Evolutionary conservation across 2,329 filamentous ascomycete species (phyloP).

Genomic region (Westerdykella ornata): DNA sequence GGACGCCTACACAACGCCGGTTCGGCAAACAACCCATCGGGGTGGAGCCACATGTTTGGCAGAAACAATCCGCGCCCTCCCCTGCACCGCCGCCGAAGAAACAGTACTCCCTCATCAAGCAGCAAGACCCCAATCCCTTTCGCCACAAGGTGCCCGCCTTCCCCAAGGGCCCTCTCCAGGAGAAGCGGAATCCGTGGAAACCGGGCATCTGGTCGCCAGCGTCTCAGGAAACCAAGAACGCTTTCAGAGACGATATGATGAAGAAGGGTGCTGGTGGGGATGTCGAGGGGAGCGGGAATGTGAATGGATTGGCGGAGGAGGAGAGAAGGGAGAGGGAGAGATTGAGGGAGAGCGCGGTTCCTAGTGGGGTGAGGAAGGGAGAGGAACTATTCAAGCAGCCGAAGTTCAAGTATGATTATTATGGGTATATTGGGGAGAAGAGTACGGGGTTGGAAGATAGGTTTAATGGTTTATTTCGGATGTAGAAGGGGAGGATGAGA

Average conservation of each 20-base stretch:
- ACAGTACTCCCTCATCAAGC: constrained; percentile 18
- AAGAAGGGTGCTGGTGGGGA: constrained; percentile 4
- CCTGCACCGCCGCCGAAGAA: constrained; percentile 3
- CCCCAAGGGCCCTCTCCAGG: constrained; percentile 59
- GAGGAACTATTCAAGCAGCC: constrained; percentile 27
- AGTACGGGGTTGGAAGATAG: constrained; percentile 29
- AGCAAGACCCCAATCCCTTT: constrained; percentile 50
- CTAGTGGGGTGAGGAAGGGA: constrained; percentile 22
- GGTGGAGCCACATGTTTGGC: not conserved
- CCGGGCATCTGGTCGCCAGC: constrained; percentile 40
- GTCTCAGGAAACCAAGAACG: constrained; percentile 46
- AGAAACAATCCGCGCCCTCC: not conserved
- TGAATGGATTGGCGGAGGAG: constrained; percentile 2
- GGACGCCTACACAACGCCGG: constrained; percentile 51
- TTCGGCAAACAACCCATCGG: constrained; percentile 26
- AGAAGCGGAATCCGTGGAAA: constrained; percentile 56
- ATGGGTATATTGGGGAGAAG: constrained; percentile 21
- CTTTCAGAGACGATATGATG: constrained; percentile 40
- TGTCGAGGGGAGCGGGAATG: not conserved
- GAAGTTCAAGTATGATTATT: constrained; percentile 29
- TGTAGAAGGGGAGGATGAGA: not conserved
- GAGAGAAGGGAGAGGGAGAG: constrained; percentile 6
- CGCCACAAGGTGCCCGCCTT: constrained; percentile 62
- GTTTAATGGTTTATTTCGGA: constrained; percentile 25
- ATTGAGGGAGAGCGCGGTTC: constrained; percentile 19